Evolutionary conservation across 768 basidiomycete species (phyloP).

Genomic region (Artomyces pyxidatus): DNA sequence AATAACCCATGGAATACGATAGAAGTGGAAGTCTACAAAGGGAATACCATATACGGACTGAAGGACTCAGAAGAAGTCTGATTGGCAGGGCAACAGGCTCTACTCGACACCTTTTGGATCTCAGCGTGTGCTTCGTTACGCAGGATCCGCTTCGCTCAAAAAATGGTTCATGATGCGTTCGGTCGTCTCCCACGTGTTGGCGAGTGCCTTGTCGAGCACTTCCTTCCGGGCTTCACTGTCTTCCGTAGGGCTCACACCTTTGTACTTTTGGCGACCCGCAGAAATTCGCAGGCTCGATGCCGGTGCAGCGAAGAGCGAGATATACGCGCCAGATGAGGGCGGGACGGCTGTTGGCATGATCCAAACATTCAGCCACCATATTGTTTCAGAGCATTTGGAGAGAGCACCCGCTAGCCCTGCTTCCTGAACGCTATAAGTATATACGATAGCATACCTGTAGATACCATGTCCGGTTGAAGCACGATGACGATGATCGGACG

Average conservation of each 20-base stretch:
- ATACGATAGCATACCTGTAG: not conserved
- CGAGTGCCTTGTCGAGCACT: not conserved
- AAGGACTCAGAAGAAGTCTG: no score
- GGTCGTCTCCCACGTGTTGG: not conserved
- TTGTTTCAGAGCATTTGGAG: not conserved
- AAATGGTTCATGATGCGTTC: not conserved
- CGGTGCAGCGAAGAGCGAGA: constrained; percentile 4
- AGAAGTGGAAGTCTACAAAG: no score
- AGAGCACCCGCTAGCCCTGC: no score
- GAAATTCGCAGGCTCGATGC: not conserved
- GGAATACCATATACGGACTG: no score
- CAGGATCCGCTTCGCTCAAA: no score
- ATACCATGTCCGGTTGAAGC: not conserved
- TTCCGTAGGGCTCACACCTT: not conserved
- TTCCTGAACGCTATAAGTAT: no score
- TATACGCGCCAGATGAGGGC: not conserved
- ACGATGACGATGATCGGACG: not conserved
- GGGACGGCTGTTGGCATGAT: not conserved
- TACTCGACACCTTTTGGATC: no score
- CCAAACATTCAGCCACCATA: constrained; percentile 1
- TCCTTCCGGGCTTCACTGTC: not conserved
- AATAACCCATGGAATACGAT: no score
- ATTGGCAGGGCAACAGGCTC: no score
- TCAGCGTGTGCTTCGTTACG: no score
- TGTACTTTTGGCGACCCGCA: not conserved